Base-by-base conservation (phyloP, 2,329 filamentous ascomycete genomes). In the Xylariales sp. region DNA sequence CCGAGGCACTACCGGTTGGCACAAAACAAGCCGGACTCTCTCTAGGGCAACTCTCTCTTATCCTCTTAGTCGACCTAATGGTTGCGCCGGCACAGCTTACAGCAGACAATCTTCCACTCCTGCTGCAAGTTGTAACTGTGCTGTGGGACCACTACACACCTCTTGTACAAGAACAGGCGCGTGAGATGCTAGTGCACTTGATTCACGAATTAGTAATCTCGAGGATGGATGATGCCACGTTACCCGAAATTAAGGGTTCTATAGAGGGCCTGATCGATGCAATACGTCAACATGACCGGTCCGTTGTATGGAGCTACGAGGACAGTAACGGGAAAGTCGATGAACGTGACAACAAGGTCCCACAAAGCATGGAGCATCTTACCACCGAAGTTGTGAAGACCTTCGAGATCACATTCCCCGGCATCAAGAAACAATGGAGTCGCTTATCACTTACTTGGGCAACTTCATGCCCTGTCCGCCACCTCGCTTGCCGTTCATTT, bases 141-240 rank as follows among this genome's bases (percentile, higher is more conserved):
- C 86, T 98, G 1, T 99, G 96, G 96, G 97, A 99, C 78, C 95
- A 98, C 76, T 97, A 99, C 75, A 97, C 93, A 1, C 90, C 93
- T 3, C 87, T 97, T 10, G 96, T 99, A 1, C 95, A 98, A 78
- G 96, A 98, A 73, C 95, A 99, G 79, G 94, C 97, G 36, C 90
- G 94, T 56, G 96, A 99, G 80, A 97, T 99, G 94, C 87, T 99
- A 16, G 94, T 99, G 1, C 96, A 99, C 82, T 86, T 99, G 18
- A 97, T 99, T 54, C 96, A 99, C 75, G 96, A 98, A 78, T 85
- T 98, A 6, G 93, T 99, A 45, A 94, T 97, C 34, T 89, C 89
- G 0, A 86, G 83, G 52, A 90, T 97, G 67, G 92, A 97, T 64
- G 89, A 93, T 55, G 86, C 90, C 6, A 86, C 84, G 18, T 88